Evolutionary conservation across 176 grass and related monocot genomes (phyloP).

Genomic region (Saccharum officinarum): DNA sequence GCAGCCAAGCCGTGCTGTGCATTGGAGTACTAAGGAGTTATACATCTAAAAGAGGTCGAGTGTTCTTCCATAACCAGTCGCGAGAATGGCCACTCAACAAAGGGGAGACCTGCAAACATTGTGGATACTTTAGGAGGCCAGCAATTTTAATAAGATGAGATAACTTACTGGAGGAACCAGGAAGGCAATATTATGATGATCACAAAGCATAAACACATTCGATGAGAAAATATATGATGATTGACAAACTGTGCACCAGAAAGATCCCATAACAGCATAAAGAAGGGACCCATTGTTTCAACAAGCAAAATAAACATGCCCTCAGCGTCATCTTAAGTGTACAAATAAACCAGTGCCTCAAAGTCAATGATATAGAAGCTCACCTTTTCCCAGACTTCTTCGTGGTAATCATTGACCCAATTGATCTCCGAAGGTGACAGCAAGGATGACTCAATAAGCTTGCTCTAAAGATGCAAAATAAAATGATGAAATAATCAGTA

Average conservation of each 20-base stretch:
- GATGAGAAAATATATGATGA: background rate
- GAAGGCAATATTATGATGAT: background rate
- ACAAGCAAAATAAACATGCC: background rate
- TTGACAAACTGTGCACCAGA: background rate
- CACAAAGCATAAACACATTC: background rate
- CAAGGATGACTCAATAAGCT: conserved; percentile 68
- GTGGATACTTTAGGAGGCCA: background rate
- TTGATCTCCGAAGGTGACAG: conserved; percentile 72
- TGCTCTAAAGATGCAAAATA: conserved; percentile 50
- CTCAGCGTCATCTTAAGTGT: background rate
- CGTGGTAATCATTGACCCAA: conserved; percentile 85
- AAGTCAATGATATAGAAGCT: background rate
- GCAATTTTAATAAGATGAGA: background rate
- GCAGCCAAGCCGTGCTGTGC: background rate
- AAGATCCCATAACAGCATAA: background rate
- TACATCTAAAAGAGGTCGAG: conserved; percentile 46
- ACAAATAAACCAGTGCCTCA: background rate
- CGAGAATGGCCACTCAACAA: conserved; percentile 56
- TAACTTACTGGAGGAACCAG: background rate
- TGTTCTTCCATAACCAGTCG: conserved; percentile 91
- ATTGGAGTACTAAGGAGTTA: background rate
- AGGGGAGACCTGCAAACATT: conserved; percentile 69
- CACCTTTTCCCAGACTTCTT: conserved; percentile 88
- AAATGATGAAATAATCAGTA: background rate
- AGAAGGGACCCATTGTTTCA: background rate